phyloP scores from a whole-genome alignment of 2,329 filamentous ascomycete genomes.

The Ambrosiella cleistominuta region DNA sequence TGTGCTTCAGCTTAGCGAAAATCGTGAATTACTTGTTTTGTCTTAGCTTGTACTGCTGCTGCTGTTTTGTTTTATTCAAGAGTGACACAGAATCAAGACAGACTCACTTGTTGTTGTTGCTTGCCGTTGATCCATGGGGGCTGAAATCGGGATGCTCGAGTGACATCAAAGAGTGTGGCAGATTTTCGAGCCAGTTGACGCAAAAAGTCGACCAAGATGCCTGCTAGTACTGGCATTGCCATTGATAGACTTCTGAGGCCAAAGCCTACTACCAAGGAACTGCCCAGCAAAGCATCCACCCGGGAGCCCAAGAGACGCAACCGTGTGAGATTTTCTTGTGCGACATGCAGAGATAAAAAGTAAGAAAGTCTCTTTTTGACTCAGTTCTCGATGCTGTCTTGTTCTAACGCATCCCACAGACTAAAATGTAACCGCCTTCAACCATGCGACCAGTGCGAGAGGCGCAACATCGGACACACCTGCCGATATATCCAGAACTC shows the following conservation, averaged over 20 bases:
- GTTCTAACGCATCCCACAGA: slow-evolving; percentile 13
- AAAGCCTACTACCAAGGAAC: neutral
- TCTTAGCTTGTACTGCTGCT: too few species aligned
- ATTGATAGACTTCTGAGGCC: neutral
- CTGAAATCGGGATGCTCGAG: too few species aligned
- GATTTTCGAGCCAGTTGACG: too few species aligned
- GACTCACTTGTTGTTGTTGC: too few species aligned
- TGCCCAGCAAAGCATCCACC: neutral
- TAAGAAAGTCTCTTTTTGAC: slow-evolving; percentile 7
- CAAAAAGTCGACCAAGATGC: slow-evolving; percentile 1
- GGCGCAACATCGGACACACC: slow-evolving; percentile 17
- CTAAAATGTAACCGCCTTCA: slow-evolving; percentile 20
- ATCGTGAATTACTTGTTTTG: too few species aligned
- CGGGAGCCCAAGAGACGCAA: slow-evolving; percentile 18
- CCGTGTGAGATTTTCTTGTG: slow-evolving; percentile 20
- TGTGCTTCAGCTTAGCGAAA: too few species aligned
- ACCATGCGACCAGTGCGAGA: slow-evolving; percentile 20
- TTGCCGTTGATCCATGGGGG: too few species aligned
- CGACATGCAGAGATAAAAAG: slow-evolving; percentile 21
- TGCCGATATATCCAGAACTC: slow-evolving; percentile 18
- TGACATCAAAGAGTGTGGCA: too few species aligned
- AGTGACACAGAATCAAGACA: too few species aligned
- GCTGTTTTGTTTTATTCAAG: too few species aligned
- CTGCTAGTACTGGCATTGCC: neutral
- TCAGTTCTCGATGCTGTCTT: neutral